Base-by-base conservation (phyloP, 805 yeast species). In the Barnettozyma siamensis region DNA sequence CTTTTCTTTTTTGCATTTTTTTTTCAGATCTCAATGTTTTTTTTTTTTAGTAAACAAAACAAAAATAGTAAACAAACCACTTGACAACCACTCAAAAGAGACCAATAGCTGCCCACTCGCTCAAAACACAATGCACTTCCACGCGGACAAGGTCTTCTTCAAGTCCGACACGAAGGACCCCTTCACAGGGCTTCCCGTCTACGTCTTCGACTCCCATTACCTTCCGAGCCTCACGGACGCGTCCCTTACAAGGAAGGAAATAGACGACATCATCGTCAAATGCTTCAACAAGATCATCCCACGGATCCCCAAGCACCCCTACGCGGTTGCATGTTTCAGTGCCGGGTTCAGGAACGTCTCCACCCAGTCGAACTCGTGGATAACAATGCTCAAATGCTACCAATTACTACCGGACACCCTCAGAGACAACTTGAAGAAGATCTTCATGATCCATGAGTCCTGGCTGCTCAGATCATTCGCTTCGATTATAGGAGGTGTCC, bases 361-460 rank as follows among this genome's bases (percentile, higher is more conserved):
- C 9, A 57, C 64, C 38, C 64, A 65, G 36, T 58, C 62, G 37
- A 60, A 62, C 32, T 66, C 70, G 35, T 80, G 94, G 88, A 69
- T 81, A 7, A 83, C 88, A 75, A 85, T 88, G 44, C 66, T 77
- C n/a, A 71, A 66, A 37, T 69, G 78, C 40, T 77, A 73, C 55
- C 63, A 75, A 46, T 63, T 75, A 47, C 70, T 91, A 21, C 78
- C 91, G 2, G 70, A 73, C 13, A 69, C 68, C 5, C 63, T 71
- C 33, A 74, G 76, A 45, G 72, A 73, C 39, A 68, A 74, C 41
- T 62, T 91, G 33, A 64, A 66, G 38, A 81, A 78, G 53, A 67
- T 88, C 3, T 83, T 81, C 48, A 73, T 89, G 24, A 95, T 91
- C 3, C 97, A 91, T 62, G 96, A 89, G 50, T 82, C 84, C 35